Evolutionary conservation across 2,329 filamentous ascomycete species (phyloP).

Genomic region (Phaeosphaeriaceae sp.): DNA sequence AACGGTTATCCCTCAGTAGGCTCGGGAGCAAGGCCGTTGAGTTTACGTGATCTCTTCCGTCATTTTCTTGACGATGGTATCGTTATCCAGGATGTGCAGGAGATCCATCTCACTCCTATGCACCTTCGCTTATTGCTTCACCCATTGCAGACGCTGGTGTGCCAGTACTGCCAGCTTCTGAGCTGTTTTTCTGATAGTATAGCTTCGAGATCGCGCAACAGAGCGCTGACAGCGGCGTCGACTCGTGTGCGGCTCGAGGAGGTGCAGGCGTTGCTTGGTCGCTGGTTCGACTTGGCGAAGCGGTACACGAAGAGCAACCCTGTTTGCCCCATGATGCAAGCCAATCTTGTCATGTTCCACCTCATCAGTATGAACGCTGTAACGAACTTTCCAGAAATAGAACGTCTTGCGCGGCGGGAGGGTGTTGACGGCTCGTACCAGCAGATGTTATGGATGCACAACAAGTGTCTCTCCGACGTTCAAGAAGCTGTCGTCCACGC

Average conservation of each 20-base stretch:
- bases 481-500: conserved; percentile 73
- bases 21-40: conserved; percentile 62
- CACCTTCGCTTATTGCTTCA: conserved; percentile 74
- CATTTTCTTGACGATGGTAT: conserved; percentile 73
- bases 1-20: conserved; percentile 63
- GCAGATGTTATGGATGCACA: conserved; percentile 64
- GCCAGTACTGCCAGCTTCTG: conserved; percentile 70
- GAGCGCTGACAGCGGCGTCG: conserved; percentile 65
- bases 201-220: conserved; percentile 54
- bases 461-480: conserved; percentile 69
- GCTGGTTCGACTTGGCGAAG: conserved; percentile 73
- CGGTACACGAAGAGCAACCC: conserved; percentile 64
- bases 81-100: conserved; percentile 53
- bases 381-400: conserved; percentile 72
- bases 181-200: conserved; percentile 69
- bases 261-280: conserved; percentile 68
- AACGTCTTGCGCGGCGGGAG: conserved; percentile 70
- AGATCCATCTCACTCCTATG: conserved; percentile 61
- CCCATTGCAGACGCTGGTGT: conserved; percentile 71
- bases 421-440: conserved; percentile 64
- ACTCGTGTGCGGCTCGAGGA: conserved; percentile 70
- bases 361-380: conserved; percentile 74
- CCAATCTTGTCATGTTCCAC: conserved; percentile 74
- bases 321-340: conserved; percentile 67
- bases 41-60: conserved; percentile 71